These are phyloP conservation scores for Fusarium sublunatum DNA, from an alignment of 2,329 filamentous ascomycete species.

Conservation along the genomic window DNA sequence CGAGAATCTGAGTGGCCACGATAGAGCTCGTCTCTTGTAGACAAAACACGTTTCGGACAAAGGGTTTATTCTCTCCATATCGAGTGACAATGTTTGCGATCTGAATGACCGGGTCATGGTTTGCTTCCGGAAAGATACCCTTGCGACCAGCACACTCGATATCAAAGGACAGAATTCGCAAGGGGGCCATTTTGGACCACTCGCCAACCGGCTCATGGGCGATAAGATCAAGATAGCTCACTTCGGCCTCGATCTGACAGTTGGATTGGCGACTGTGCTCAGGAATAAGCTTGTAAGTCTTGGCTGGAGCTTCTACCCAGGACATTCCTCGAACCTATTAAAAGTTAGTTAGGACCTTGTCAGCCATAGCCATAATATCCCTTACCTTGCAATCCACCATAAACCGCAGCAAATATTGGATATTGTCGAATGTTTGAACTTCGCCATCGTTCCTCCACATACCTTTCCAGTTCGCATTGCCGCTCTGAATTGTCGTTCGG, in stretches of 20 bases:
- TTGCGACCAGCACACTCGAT: constrained; percentile 98
- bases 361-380: neutral
- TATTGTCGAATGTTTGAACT: constrained; percentile 93
- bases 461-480: constrained; percentile 87
- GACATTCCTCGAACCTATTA: constrained; percentile 88
- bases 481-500: constrained; percentile 78
- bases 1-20: constrained; percentile 91
- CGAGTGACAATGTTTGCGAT: constrained; percentile 96
- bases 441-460: constrained; percentile 81
- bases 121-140: constrained; percentile 94
- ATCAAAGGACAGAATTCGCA: constrained; percentile 94
- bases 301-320: constrained; percentile 88
- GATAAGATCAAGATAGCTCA: constrained; percentile 85
- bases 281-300: constrained; percentile 77
- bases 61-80: constrained; percentile 95
- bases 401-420: constrained; percentile 93
- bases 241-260: constrained; percentile 93
- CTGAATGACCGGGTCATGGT: constrained; percentile 94
- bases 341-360: constrained; percentile 31
- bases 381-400: constrained; percentile 94
- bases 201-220: constrained; percentile 90
- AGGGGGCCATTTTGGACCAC: constrained; percentile 97
- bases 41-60: constrained; percentile 96
- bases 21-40: constrained; percentile 92
- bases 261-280: constrained; percentile 81